phyloP scores from a whole-genome alignment of 2,329 filamentous ascomycete genomes.

The Chrysoporthe austroafricana region DNA sequence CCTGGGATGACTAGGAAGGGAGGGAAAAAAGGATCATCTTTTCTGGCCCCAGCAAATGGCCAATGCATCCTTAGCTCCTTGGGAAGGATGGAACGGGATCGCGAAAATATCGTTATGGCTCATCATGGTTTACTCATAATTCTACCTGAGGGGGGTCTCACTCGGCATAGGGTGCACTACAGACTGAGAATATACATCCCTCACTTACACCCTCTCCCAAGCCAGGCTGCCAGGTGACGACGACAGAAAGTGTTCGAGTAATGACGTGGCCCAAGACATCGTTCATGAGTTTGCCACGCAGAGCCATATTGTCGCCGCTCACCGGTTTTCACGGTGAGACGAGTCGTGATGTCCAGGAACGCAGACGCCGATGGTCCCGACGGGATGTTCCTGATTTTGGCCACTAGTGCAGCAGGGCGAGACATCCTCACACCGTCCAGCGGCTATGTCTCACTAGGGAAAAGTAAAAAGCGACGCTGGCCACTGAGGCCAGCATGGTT shows the following conservation, averaged over 20 bases:
- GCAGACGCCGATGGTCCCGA: constrained; percentile 12
- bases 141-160: constrained; percentile 6
- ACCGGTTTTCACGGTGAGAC: not conserved
- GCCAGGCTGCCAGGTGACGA: not conserved
- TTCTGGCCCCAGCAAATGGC: not conserved
- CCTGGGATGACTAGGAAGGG: not conserved
- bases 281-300: constrained; percentile 1
- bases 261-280: not conserved
- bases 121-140: constrained; percentile 9
- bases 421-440: constrained; percentile 15
- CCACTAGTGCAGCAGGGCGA: constrained; percentile 12
- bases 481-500: constrained; percentile 20
- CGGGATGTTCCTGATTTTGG: constrained; percentile 3
- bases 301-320: not conserved
- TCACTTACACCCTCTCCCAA: not conserved
- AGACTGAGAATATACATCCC: constrained; percentile 23
- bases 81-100: constrained; percentile 1
- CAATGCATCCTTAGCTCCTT: not conserved
- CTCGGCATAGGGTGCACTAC: constrained; percentile 10
- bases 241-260: not conserved
- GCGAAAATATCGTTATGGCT: not conserved
- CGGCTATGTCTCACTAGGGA: constrained; percentile 9
- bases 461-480: not conserved
- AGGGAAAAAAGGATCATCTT: not conserved
- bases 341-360: not conserved